These are phyloP conservation scores for Debaryomycetaceae sp. DNA, from an alignment of 1,139 yeast genomes.

Conservation along the genomic window DNA sequence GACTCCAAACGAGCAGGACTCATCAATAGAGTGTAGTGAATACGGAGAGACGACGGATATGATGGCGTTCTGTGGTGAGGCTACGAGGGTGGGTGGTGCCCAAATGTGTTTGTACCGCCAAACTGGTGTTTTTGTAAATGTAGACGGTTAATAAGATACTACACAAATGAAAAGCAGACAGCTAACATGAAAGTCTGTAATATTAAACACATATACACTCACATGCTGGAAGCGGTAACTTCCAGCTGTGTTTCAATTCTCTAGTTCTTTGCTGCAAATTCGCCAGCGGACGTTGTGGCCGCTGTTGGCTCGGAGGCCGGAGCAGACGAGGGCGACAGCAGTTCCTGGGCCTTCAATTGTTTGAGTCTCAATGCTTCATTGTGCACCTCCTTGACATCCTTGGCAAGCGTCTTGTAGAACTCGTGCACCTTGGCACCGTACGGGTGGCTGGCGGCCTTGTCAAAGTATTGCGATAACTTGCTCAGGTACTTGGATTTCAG, in stretches of 20 bases:
- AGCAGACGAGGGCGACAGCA: slow-evolving; percentile 5
- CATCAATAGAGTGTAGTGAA: not conserved
- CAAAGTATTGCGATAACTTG: slow-evolving; percentile 32
- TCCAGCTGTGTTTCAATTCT: no score
- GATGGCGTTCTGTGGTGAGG: not conserved
- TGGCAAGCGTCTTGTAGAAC: slow-evolving; percentile 41
- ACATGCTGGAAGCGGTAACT: not conserved
- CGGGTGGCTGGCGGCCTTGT: slow-evolving; percentile 30
- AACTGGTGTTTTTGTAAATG: not conserved
- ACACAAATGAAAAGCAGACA: not conserved
- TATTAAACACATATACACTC: not conserved
- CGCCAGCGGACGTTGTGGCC: slow-evolving; percentile 10
- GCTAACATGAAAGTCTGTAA: not conserved
- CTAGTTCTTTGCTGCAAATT: no score
- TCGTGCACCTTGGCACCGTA: slow-evolving; percentile 39
- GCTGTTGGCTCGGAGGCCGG: slow-evolving; percentile 9
- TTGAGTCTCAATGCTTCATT: slow-evolving; percentile 70
- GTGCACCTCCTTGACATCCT: slow-evolving; percentile 63
- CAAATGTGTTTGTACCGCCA: not conserved
- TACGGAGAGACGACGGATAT: not conserved
- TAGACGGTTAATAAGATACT: not conserved
- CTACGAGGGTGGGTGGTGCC: not conserved
- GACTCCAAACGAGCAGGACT: not conserved
- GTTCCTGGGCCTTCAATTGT: slow-evolving; percentile 45
- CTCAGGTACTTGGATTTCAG: slow-evolving; percentile 15